These are phyloP conservation scores for Lagenaria siceraria DNA, from an alignment of 306 rosid genomes.

Conservation along the genomic window DNA sequence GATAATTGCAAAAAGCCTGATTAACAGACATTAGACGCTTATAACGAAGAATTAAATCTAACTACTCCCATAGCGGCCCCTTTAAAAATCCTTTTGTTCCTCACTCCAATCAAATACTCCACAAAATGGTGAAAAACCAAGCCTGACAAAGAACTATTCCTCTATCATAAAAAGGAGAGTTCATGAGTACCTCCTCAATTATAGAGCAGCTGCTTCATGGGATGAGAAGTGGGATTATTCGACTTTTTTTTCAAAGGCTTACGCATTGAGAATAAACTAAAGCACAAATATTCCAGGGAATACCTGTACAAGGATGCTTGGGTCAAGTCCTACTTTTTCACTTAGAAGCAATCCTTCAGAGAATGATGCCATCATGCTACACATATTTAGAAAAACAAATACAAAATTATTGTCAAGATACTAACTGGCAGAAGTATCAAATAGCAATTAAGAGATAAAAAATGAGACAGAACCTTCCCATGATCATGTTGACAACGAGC, in stretches of 20 bases:
- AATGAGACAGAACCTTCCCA: constrained; percentile 63
- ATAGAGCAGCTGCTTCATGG: not conserved
- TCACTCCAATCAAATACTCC: no score
- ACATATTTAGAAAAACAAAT: constrained; percentile 7
- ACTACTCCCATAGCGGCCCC: no score
- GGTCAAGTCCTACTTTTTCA: constrained; percentile 87
- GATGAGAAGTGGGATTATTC: not conserved
- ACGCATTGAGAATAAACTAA: not conserved
- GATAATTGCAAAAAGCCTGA: no score
- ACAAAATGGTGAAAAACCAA: no score
- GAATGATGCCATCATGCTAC: constrained; percentile 96
- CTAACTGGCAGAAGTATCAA: not conserved
- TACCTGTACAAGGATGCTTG: constrained; percentile 75
- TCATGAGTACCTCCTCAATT: no score
- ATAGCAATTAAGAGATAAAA: not conserved
- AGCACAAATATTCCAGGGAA: not conserved
- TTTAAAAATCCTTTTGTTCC: no score
- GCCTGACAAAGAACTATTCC: no score
- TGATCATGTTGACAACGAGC: constrained; percentile 91
- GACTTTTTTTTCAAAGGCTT: not conserved
- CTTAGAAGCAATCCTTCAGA: constrained; percentile 92
- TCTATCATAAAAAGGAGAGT: no score
- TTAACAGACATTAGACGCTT: no score
- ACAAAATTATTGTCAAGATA: not conserved
- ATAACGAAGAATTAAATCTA: no score